phyloP scores from a whole-genome alignment of 2,329 filamentous ascomycete species.

The Neofusicoccum ribis region DNA sequence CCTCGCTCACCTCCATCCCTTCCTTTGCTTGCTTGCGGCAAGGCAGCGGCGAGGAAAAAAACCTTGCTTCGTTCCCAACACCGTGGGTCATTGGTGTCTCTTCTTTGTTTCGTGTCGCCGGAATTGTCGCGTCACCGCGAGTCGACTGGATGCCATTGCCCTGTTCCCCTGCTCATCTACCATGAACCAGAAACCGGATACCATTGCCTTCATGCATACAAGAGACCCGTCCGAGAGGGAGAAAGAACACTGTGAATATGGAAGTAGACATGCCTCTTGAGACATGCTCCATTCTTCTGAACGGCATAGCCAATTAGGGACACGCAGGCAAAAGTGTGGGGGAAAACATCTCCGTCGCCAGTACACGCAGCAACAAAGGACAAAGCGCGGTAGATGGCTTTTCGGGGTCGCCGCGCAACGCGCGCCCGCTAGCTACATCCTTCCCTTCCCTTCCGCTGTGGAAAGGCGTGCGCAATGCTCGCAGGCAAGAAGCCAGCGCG shows the following conservation, averaged over 20 bases:
- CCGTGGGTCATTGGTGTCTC: background rate
- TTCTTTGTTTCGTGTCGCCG: conserved; percentile 1
- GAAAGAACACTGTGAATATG: background rate
- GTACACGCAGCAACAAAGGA: background rate
- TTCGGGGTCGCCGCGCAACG: background rate
- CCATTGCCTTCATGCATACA: background rate
- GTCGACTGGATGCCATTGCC: background rate
- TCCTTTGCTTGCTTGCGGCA: background rate
- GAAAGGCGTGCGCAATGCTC: background rate
- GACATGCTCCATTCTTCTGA: too few species aligned
- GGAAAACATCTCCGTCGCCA: background rate
- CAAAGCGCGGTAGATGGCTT: conserved; percentile 3
- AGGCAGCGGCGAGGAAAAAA: background rate
- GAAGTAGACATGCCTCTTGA: too few species aligned
- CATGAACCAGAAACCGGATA: background rate
- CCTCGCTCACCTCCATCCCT: background rate
- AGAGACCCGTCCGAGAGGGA: background rate
- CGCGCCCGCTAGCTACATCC: background rate
- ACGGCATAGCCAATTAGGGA: background rate
- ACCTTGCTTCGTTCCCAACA: conserved; percentile 7
- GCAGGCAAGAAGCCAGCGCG: background rate
- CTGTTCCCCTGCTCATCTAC: background rate
- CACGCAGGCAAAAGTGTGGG: background rate
- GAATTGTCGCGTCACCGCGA: background rate
- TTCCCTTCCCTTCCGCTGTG: background rate